A percentile compares a stretch with the other conserved stretches of the same genome.
Evolutionary conservation across 352 stramenopile species (phyloP).

Genomic region (Phytophthora syringae): DNA sequence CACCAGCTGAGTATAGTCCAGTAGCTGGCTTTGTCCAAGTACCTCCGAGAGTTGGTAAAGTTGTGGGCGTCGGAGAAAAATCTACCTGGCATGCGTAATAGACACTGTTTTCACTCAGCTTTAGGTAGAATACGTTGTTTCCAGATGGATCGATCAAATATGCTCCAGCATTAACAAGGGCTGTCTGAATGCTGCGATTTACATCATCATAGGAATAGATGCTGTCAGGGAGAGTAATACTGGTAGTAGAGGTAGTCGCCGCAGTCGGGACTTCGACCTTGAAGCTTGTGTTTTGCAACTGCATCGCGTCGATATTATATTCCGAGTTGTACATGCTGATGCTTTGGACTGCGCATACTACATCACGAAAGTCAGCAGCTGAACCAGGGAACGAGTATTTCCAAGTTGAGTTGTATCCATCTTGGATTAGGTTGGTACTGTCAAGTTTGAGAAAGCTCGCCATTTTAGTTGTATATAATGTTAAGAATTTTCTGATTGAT

Average conservation of each 20-base stretch:
- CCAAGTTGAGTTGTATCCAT: slow-evolving; percentile 15
- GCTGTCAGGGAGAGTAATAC: background rate
- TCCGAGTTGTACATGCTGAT: slow-evolving; percentile 5
- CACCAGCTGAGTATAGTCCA: slow-evolving; percentile 8
- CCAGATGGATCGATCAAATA: slow-evolving; percentile 19
- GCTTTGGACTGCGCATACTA: background rate
- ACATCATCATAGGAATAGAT: slow-evolving; percentile 16
- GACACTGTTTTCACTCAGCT: slow-evolving; percentile 12
- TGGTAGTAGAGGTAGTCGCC: slow-evolving; percentile 6
- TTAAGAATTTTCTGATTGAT: slow-evolving; percentile 1
- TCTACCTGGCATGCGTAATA: slow-evolving; percentile 22
- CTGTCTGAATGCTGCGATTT: slow-evolving; percentile 11
- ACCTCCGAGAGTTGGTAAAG: slow-evolving; percentile 4
- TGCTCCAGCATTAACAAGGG: slow-evolving; percentile 12
- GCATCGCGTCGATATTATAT: slow-evolving; percentile 14
- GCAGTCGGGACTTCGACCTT: slow-evolving; percentile 22
- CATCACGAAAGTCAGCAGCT: slow-evolving; percentile 4
- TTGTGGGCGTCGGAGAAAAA: slow-evolving; percentile 7
- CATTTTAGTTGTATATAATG: slow-evolving; percentile 18
- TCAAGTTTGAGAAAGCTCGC: slow-evolving; percentile 19
- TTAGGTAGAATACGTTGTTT: slow-evolving; percentile 19
- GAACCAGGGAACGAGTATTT: slow-evolving; percentile 4
- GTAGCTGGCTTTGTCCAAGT: slow-evolving; percentile 15
- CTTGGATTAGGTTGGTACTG: slow-evolving; percentile 11
- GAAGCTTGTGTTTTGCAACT: slow-evolving; percentile 11